A percentile compares a stretch with the other conserved stretches of the same genome.
phyloP scores from a whole-genome alignment of 352 stramenopile genomes.

The Aphanomyces cochlioides region DNA sequence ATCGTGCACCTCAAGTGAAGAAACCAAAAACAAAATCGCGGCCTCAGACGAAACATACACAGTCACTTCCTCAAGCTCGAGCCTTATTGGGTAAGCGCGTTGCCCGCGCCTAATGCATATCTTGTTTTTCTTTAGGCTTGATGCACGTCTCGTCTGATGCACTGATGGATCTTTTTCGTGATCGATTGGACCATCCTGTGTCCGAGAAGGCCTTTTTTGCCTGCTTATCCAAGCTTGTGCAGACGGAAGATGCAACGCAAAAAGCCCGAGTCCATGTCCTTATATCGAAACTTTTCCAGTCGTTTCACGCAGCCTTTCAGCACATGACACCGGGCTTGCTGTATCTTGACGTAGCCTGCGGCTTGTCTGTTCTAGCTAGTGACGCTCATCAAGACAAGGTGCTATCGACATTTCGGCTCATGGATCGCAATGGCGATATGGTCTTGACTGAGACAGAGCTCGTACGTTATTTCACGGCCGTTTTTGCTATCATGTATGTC shows the following conservation, averaged over 20 bases:
- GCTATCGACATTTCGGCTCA: slow-evolving; percentile 67
- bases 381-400: slow-evolving; percentile 72
- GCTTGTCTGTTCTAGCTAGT: slow-evolving; percentile 64
- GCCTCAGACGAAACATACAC: not conserved
- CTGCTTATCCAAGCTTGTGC: slow-evolving; percentile 1
- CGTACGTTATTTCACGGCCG: slow-evolving; percentile 64
- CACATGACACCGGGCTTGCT: not conserved
- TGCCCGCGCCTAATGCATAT: slow-evolving; percentile 16
- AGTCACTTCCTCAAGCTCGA: not conserved
- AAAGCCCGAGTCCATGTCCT: not conserved
- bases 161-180: slow-evolving; percentile 1
- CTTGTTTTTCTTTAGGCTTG: not conserved
- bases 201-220: slow-evolving; percentile 12
- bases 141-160: not conserved
- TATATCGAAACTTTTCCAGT: not conserved
- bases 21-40: not conserved
- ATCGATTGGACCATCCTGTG: not conserved
- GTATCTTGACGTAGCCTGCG: slow-evolving; percentile 53
- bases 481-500: slow-evolving; percentile 75
- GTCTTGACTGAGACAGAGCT: slow-evolving; percentile 80
- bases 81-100: slow-evolving; percentile 19
- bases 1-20: not conserved
- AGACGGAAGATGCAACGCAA: not conserved
- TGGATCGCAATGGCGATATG: slow-evolving; percentile 78
- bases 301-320: not conserved